These are phyloP conservation scores for Podila minutissima DNA, from an alignment of 192 early-diverging fungal species.

Conservation along the genomic window DNA sequence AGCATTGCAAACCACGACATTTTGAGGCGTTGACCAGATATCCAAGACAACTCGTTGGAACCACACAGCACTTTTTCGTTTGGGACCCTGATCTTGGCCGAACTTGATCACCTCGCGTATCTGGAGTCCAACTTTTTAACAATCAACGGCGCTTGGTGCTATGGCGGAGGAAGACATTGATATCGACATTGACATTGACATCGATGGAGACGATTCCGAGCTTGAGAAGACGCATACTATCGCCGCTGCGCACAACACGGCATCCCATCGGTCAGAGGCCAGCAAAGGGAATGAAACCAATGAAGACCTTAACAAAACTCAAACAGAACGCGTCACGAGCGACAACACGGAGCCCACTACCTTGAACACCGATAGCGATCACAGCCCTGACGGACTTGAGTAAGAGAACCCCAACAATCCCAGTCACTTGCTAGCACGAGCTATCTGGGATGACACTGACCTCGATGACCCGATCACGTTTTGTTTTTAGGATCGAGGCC, in stretches of 20 bases:
- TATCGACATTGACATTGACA: slow-evolving; percentile 24
- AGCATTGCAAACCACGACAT: too few species aligned
- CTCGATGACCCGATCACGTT: not conserved
- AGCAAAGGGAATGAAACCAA: too few species aligned
- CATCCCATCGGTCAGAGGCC: too few species aligned
- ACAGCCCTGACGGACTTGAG: not conserved
- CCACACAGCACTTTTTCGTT: not conserved
- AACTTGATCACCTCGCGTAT: too few species aligned
- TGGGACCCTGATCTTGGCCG: not conserved
- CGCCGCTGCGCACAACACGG: too few species aligned
- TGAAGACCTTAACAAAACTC: too few species aligned
- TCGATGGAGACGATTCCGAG: slow-evolving; percentile 38
- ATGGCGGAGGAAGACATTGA: slow-evolving; percentile 36
- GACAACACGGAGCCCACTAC: too few species aligned
- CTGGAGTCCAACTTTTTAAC: not conserved
- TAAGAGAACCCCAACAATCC: not conserved
- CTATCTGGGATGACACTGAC: not conserved
- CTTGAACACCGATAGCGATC: not conserved
- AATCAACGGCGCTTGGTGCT: not conserved
- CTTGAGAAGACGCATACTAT: not conserved
- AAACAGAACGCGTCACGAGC: too few species aligned
- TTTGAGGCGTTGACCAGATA: too few species aligned
- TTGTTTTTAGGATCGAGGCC: slow-evolving; percentile 6
- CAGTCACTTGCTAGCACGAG: not conserved
- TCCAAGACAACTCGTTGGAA: too few species aligned